These are phyloP conservation scores for Cairneyella variabilis DNA, from an alignment of 495 filamentous ascomycete species.

Conservation along the genomic window DNA sequence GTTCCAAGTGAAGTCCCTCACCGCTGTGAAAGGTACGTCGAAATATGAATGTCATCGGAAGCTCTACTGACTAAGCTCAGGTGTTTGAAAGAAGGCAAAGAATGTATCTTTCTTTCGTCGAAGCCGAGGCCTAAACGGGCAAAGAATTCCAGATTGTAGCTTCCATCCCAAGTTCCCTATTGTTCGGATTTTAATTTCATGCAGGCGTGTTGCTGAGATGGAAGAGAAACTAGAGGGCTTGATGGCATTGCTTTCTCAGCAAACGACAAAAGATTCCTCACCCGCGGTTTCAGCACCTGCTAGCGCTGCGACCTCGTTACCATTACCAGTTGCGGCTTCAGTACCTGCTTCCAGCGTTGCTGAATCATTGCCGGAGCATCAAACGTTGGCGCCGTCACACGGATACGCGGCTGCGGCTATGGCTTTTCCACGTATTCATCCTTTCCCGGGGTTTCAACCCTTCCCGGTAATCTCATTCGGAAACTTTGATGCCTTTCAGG, in stretches of 20 bases:
- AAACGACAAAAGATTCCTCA: neutral
- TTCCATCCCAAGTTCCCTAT: neutral
- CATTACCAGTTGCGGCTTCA: neutral
- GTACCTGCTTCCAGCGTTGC: neutral
- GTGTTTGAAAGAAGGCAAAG: slow-evolving; percentile 20
- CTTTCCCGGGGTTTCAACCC: neutral
- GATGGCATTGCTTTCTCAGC: slow-evolving; percentile 14
- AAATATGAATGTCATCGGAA: neutral
- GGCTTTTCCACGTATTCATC: neutral
- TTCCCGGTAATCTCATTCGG: neutral
- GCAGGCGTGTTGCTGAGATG: slow-evolving; percentile 26
- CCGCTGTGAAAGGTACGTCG: slow-evolving; percentile 12
- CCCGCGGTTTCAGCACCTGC: neutral
- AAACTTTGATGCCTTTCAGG: slow-evolving; percentile 13
- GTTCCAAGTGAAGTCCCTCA: slow-evolving; percentile 1
- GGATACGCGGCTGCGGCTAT: neutral
- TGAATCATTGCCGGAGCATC: neutral
- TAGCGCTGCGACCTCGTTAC: neutral
- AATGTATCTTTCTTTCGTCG: slow-evolving; percentile 23
- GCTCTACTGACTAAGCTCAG: slow-evolving; percentile 8
- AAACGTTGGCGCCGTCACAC: neutral
- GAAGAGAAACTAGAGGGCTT: slow-evolving; percentile 26
- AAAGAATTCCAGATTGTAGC: slow-evolving; percentile 21
- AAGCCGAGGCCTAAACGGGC: slow-evolving; percentile 25
- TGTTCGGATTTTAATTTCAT: neutral